Conservation (phyloP, 1,284 basidiomycete species). For the Chalciporus sp. region DNA sequence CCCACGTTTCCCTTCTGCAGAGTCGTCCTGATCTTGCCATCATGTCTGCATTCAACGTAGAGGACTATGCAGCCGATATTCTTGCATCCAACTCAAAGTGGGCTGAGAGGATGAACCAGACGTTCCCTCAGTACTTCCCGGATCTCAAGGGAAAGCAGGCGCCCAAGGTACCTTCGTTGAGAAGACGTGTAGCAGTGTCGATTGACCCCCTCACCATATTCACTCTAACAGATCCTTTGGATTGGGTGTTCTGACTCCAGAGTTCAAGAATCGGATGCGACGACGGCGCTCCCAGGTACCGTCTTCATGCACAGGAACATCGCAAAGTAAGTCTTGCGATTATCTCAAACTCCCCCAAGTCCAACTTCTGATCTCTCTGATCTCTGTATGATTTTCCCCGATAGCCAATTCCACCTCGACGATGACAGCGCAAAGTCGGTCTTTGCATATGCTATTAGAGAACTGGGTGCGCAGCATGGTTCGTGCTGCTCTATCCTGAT, state of each 20-base stretch:
- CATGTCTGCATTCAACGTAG: conserved; percentile 7
- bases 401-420: conserved; percentile 28
- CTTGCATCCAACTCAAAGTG: conserved; percentile 18
- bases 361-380: background rate
- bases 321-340: conserved; percentile 39
- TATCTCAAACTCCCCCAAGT: background rate
- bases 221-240: conserved; percentile 47
- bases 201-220: background rate
- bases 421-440: conserved; percentile 29
- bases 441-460: conserved; percentile 20
- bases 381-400: background rate
- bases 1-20: no score
- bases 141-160: conserved; percentile 10
- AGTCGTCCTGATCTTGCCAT: no score
- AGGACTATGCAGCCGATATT: background rate
- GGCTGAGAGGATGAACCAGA: conserved; percentile 27
- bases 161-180: conserved; percentile 21
- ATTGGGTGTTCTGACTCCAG: conserved; percentile 56
- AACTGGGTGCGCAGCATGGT: conserved; percentile 24
- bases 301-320: conserved; percentile 56
- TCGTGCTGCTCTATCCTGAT: background rate
- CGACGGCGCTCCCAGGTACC: conserved; percentile 44
- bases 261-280: conserved; percentile 45
- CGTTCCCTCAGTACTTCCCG: conserved; percentile 28
- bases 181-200: background rate